A percentile compares a stretch with the other conserved stretches of the same genome.
These are phyloP conservation scores for Myriosclerotinia duriaeana DNA, from an alignment of 2,329 filamentous ascomycete genomes.

Conservation along the genomic window DNA sequence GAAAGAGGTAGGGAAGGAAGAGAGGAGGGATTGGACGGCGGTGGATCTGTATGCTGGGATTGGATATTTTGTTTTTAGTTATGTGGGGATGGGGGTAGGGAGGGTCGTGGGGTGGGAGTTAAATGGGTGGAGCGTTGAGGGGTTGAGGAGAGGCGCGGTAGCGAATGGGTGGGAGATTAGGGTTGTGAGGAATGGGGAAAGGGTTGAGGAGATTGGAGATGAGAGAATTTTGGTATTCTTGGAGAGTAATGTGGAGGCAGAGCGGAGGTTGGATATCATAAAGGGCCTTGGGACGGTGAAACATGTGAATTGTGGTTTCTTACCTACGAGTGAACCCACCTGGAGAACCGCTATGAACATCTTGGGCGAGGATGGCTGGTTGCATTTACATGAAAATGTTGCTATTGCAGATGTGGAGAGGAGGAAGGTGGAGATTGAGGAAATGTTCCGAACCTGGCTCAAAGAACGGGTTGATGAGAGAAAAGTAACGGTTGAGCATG, in stretches of 20 bases:
- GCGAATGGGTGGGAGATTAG: slow-evolving; percentile 65
- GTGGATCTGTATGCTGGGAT: slow-evolving; percentile 91
- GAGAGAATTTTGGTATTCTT: slow-evolving; percentile 65
- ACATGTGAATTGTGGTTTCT: slow-evolving; percentile 65
- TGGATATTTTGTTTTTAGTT: slow-evolving; percentile 89
- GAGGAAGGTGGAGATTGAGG: slow-evolving; percentile 34
- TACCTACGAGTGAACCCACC: slow-evolving; percentile 56
- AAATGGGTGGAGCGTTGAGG: slow-evolving; percentile 85
- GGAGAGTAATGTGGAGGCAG: slow-evolving; percentile 61
- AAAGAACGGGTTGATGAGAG: slow-evolving; percentile 21
- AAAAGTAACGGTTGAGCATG: slow-evolving; percentile 50
- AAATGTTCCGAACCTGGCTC: slow-evolving; percentile 29
- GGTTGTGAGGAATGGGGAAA: slow-evolving; percentile 48
- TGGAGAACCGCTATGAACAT: slow-evolving; percentile 56
- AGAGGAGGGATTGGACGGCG: slow-evolving; percentile 41
- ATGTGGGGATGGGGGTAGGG: slow-evolving; percentile 65
- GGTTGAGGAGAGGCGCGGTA: slow-evolving; percentile 70
- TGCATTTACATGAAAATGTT: slow-evolving; percentile 68
- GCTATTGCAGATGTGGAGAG: slow-evolving; percentile 52
- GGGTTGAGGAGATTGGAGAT: slow-evolving; percentile 43
- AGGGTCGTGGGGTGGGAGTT: slow-evolving; percentile 84
- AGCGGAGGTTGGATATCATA: slow-evolving; percentile 36
- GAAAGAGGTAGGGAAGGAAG: slow-evolving; percentile 18
- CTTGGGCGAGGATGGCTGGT: slow-evolving; percentile 49
- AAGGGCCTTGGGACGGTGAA: slow-evolving; percentile 41